Conservation (phyloP, 805 yeast genomes). For the Kodamaea laetipori region DNA sequence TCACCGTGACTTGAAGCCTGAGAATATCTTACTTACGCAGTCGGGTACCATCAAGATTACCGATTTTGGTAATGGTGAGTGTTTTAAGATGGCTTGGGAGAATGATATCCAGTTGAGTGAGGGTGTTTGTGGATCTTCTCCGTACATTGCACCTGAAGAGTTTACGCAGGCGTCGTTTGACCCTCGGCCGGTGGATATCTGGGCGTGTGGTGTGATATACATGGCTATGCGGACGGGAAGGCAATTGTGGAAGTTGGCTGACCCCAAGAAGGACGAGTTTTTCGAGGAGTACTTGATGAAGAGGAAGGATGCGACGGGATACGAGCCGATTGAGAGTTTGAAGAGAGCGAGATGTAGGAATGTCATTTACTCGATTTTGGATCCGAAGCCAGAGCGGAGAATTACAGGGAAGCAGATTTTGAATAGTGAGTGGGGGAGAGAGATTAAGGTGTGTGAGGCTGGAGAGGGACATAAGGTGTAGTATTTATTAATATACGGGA, state of each 20-base stretch:
- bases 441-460: slow-evolving; percentile 75
- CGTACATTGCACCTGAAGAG: slow-evolving; percentile 91
- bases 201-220: slow-evolving; percentile 93
- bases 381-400: slow-evolving; percentile 86
- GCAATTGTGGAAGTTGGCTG: slow-evolving; percentile 87
- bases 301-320: slow-evolving; percentile 81
- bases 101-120: slow-evolving; percentile 65
- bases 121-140: slow-evolving; percentile 83
- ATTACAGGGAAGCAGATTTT: slow-evolving; percentile 85
- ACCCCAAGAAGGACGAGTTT: slow-evolving; percentile 73
- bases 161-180: slow-evolving; percentile 68
- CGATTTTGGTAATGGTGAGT: slow-evolving; percentile 85
- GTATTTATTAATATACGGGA: slow-evolving; percentile 7
- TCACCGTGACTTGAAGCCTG: slow-evolving; percentile 89
- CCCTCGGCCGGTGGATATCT: slow-evolving; percentile 79
- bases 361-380: slow-evolving; percentile 89
- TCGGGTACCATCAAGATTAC: slow-evolving; percentile 77
- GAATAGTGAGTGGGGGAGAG: slow-evolving; percentile 95
- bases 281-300: slow-evolving; percentile 72
- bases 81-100: slow-evolving; percentile 87
- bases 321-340: slow-evolving; percentile 84
- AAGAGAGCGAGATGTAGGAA: slow-evolving; percentile 89
- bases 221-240: slow-evolving; percentile 95
- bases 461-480: slow-evolving; percentile 44
- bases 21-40: slow-evolving; percentile 72